Base-by-base conservation (phyloP, 1,284 basidiomycete genomes). In the Apiotrichum akiyoshidainum region DNA sequence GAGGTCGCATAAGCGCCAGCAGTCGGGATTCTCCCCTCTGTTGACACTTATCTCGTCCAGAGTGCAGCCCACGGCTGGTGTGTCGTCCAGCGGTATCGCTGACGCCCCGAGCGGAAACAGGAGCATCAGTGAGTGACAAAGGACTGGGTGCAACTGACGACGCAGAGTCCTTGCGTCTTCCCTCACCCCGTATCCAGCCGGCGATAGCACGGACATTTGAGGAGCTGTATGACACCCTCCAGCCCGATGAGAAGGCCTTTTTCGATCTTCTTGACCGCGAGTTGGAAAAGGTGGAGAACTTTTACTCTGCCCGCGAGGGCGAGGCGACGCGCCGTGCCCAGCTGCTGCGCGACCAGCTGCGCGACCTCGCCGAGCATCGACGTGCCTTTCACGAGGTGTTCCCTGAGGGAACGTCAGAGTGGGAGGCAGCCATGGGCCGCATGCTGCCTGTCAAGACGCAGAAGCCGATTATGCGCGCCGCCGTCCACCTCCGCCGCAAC, bases 221-320 rank as follows among this genome's bases (percentile, higher is more conserved):
- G 7, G 73, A 76, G 42, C 63, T 78, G 40, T 76, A 78, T 60
- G 68, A 68, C 21, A 45, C 54, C 1, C 67, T 72, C 16, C 67
- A 71, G 57, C 81, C 85, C 0, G 80, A 83, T 40, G 87, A 93
- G 68, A 74, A 79, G 46, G 81, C 81, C 4, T 95, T 92, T 77
- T 89, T 95, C 64, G 81, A 85, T 8, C 81, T 84, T 41, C 81
- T 95, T 2, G 87, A 93, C 64, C 71, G 72, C 0, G 86, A 95
- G 72, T 79, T 94, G 0, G 84, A 87, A 55, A 91, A 95, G 79
- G 84, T 94, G 22, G 87, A 92, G 68, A 78, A 79, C 3, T 98
- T 98, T 74, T 97, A 90, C 71, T 70, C 83, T 10, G 84, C 83
- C 26, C 83, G 87, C 26, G 90, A 91, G 73, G 79, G 81, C 26